phyloP scores from a whole-genome alignment of 2,329 filamentous ascomycete genomes.

The Arachnopeziza araneosa region DNA sequence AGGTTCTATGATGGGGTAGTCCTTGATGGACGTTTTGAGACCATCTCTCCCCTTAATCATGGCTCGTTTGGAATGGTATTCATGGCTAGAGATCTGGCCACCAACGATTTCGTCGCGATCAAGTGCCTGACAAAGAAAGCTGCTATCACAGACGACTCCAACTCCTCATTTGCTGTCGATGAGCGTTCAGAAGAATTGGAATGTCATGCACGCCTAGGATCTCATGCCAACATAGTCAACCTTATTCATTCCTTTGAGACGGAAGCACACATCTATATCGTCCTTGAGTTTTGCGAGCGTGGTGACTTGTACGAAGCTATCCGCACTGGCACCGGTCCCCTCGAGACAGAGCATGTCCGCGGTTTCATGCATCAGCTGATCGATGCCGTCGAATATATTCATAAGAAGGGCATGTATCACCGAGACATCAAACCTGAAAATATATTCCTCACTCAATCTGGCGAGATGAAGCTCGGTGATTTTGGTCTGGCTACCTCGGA shows the following conservation, averaged over 20 bases:
- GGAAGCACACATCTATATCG: slow-evolving; percentile 80
- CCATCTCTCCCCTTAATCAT: slow-evolving; percentile 91
- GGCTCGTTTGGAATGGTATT: slow-evolving; percentile 99
- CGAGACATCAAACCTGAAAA: slow-evolving; percentile 99
- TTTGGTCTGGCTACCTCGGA: slow-evolving; percentile 90
- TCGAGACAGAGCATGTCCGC: slow-evolving; percentile 94
- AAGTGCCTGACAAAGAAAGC: slow-evolving; percentile 89
- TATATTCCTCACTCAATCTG: slow-evolving; percentile 85
- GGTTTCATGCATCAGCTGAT: slow-evolving; percentile 96
- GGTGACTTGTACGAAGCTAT: slow-evolving; percentile 98
- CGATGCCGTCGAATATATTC: slow-evolving; percentile 83
- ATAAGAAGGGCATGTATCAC: slow-evolving; percentile 86
- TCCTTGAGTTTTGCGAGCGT: slow-evolving; percentile 91
- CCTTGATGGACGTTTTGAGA: slow-evolving; percentile 84
- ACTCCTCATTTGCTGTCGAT: slow-evolving; percentile 65
- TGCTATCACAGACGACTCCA: slow-evolving; percentile 44
- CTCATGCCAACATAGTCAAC: slow-evolving; percentile 90
- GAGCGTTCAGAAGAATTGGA: slow-evolving; percentile 76
- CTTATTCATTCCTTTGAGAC: slow-evolving; percentile 89
- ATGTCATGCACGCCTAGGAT: slow-evolving; percentile 72
- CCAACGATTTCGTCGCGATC: slow-evolving; percentile 79
- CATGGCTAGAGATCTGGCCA: slow-evolving; percentile 74
- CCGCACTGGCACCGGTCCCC: slow-evolving; percentile 75
- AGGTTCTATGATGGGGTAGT: slow-evolving; percentile 73
- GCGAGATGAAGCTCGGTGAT: slow-evolving; percentile 92